Conservation (phyloP, 108 stramenopile genomes). For the Cylindrotheca fusiformis region DNA sequence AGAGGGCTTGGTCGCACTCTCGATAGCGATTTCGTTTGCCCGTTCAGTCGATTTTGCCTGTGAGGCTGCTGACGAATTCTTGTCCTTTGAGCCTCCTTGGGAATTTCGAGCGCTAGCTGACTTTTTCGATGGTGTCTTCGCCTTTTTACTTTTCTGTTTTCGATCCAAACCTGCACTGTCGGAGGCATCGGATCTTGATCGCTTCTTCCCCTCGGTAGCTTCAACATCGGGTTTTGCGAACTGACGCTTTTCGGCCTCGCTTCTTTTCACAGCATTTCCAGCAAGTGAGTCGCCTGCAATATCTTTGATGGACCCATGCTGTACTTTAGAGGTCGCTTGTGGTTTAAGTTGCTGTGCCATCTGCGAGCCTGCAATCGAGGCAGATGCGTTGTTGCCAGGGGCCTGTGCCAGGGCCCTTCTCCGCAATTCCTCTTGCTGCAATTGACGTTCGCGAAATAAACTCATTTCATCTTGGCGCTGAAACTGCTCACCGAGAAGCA, state of each 20-base stretch:
- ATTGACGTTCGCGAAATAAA: constrained; percentile 7
- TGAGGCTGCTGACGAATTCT: not conserved
- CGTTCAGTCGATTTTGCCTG: not conserved
- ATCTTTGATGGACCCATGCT: constrained; percentile 10
- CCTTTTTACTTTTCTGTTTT: constrained; percentile 8
- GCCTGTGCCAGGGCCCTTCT: constrained; percentile 17
- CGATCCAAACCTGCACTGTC: constrained; percentile 12
- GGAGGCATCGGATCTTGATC: constrained; percentile 5
- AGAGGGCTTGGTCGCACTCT: constrained; percentile 12
- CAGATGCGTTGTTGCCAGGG: not conserved
- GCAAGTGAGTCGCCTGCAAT: constrained; percentile 32
- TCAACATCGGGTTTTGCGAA: constrained; percentile 19
- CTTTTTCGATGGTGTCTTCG: constrained; percentile 3
- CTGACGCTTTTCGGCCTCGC: constrained; percentile 24
- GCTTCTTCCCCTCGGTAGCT: constrained; percentile 16
- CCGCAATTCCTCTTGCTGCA: constrained; percentile 27
- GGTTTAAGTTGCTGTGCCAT: not conserved
- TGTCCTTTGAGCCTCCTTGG: not conserved
- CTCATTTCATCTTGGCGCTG: constrained; percentile 15
- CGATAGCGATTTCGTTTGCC: too few species aligned
- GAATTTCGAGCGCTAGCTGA: too few species aligned
- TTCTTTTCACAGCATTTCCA: constrained; percentile 26
- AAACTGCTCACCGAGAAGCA: constrained; percentile 31
- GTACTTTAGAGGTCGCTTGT: not conserved
- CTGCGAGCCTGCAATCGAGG: constrained; percentile 3